Evolutionary conservation across 2,329 filamentous ascomycete species (phyloP), one percentile per base, ranked within the genome.

Genomic region (Blastomyces percursus): DNA sequence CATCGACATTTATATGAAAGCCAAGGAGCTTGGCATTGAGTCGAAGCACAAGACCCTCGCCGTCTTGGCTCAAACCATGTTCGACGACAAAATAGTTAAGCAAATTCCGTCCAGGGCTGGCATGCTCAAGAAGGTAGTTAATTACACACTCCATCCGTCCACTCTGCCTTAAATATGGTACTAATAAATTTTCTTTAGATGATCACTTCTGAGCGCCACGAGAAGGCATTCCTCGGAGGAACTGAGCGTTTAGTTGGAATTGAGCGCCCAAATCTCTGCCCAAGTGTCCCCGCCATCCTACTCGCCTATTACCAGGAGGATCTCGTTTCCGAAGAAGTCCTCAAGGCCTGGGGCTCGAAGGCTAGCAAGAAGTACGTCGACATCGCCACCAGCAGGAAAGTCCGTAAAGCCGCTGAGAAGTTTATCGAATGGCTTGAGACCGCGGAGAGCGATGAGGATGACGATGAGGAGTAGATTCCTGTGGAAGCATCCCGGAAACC

Each of bases 341-440:
- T 96, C 73, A 89, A 87, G 77, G 87, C 88, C 69, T 99, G 94
- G 93, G 93, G 92, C 67, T 83, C 84, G 73, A 96, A 94, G 83
- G 91, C 93, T 64, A 96, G 91, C 85, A 96, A 96, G 87, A 96
- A 96, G 81, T 97, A 97, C 75, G 90, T 95, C 69, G 93, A 97
- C 74, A 78, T 95, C 65, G 75, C 87, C 64, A 92, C 86, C 65
- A 96, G 91, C 79, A 93, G 91, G 83, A 96, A 95, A 83, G 91
- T 97, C 66, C 91, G 92, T 80, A 93, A 95, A 82, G 89, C 90
- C 67, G 91, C 94, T 61, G 89, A 95, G 81, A 87, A 90, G 67
- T 99, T 99, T 84, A 83, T 96, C 72, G 89, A 86, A 70, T 97
- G 92, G 93, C 90, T 97, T 63, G 85, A 90, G 69, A 90, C 89